Evolutionary conservation across 2,329 filamentous ascomycete species (phyloP).

Genomic region (Macrophomina phaseolina): DNA sequence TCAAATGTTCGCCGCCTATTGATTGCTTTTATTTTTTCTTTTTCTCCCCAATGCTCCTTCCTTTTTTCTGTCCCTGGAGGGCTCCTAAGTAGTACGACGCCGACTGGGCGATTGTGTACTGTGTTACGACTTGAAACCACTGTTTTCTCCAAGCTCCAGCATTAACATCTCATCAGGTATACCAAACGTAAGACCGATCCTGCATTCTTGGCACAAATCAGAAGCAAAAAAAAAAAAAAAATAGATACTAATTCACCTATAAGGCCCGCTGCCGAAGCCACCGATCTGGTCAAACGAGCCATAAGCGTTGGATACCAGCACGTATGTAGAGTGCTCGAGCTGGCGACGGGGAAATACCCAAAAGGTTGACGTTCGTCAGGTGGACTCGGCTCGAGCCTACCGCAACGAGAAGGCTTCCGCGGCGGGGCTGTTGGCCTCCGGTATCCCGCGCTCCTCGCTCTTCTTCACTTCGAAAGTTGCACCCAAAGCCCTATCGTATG

Average conservation of each 20-base stretch:
- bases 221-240: not conserved
- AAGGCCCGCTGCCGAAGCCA: constrained; percentile 62
- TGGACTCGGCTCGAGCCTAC: constrained; percentile 56
- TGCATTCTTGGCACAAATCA: constrained; percentile 8
- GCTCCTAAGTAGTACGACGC: no score
- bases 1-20: no score
- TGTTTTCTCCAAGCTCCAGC: not conserved
- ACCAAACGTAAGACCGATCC: constrained; percentile 44
- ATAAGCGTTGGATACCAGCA: constrained; percentile 59
- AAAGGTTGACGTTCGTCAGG: constrained; percentile 52
- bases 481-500: constrained; percentile 63
- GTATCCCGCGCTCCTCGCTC: constrained; percentile 30
- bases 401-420: constrained; percentile 51
- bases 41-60: no score
- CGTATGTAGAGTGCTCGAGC: constrained; percentile 17
- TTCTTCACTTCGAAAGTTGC: constrained; percentile 46
- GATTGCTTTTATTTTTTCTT: no score
- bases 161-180: constrained; percentile 39
- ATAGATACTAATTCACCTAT: not conserved
- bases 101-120: no score
- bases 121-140: not conserved
- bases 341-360: not conserved
- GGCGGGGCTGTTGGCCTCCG: constrained; percentile 40
- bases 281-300: constrained; percentile 61
- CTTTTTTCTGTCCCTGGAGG: no score